Base-by-base conservation (phyloP, 2,329 filamentous ascomycete species). In the Cyanodermella asteris region DNA sequence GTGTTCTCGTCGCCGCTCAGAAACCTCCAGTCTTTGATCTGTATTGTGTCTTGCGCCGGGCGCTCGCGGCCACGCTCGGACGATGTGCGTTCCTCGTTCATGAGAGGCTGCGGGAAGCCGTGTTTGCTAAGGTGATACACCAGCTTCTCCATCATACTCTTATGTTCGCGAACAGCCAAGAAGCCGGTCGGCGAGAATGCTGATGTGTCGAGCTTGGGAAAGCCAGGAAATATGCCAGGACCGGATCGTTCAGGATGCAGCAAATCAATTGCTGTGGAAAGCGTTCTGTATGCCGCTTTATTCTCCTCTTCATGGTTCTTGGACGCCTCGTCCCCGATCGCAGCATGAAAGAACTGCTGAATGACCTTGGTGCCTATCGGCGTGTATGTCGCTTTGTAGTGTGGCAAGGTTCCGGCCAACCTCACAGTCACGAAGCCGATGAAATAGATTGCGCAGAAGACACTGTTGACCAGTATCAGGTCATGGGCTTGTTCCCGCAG, bases 371-470 rank as follows among this genome's bases (percentile, higher is more conserved):
- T 14, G 13, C 24, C 28, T 9, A 29, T 5, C 8, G 21, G 28
- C 8, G 13, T 5, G 13, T 29, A 29, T 6, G 18, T 22, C 8
- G 21, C 24, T 17, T 29, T 29, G 20, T 29, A 29, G n/a, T 29
- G 25, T 5, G 28, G 28, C 13, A 29, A 13, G 13, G 23, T 29
- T 8, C 18, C 16, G 7, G 18, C 18, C 6, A 29, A 16, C 18
- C 26, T 20, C 23, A 24, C 28, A 9, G 22, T 22, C 28, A 29
- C 15, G 16, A 24, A 23, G 10, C 28, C 28, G 5, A 29, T 17
- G 23, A 29, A 29, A 15, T 29, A 29, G 11, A 29, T 29, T 6
- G 28, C 21, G 13, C 23, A 26, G 16, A 29, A 29, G 13, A 29
- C 24, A 7, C 23, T 26, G 8, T 26, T 29, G 10, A 29, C 28